Base-by-base conservation (phyloP, 2,329 filamentous ascomycete genomes). In the Herpotrichia juniperi region DNA sequence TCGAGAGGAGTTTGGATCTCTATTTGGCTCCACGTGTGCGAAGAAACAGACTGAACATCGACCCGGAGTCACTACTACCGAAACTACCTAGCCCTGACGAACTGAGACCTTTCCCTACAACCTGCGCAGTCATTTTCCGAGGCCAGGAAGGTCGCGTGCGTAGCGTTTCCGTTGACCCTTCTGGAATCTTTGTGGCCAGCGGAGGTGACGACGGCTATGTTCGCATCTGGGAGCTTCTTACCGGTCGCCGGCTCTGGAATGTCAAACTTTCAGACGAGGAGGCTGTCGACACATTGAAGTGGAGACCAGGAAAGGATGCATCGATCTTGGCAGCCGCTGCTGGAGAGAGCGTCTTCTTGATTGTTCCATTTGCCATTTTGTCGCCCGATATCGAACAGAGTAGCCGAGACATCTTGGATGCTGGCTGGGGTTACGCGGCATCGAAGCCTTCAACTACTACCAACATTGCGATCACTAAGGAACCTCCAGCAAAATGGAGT, bases 201-300 rank as follows among this genome's bases (percentile, higher is more conserved):
- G 94, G 93, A 66, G 94, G 94, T 42, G 93, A 97, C 64, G 96
- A 99, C 74, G 93, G 94, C 26, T 94, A 89, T 17, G 88, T 96
- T 21, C 86, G 93, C 50, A 84, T 99, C 21, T 97, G 93, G 93
- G 89, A 94, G 56, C 81, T 97, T 50, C 73, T 88, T 48, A 94
- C 91, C 8, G 93, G 92, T 28, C 88, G 93, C 54, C 90, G 96
- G 73, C 81, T 96, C 48, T 97, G 92, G 91, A 88, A 85, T 62
- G 87, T 87, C 46, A 90, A 87, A 71, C 78, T 97, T 46, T 90
- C 87, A 62, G 84, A 85, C 43, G 89, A 85, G 16, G 86, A 96
- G 34, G 84, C 92, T 7, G 90, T 99, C 56, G 90, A 94, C 68
- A 84, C 87, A 26, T 91, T 99, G 12, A 85, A 89, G 65, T 99